phyloP scores from a whole-genome alignment of 1,284 basidiomycete genomes.

The Cutaneotrichosporon daszewskae region DNA sequence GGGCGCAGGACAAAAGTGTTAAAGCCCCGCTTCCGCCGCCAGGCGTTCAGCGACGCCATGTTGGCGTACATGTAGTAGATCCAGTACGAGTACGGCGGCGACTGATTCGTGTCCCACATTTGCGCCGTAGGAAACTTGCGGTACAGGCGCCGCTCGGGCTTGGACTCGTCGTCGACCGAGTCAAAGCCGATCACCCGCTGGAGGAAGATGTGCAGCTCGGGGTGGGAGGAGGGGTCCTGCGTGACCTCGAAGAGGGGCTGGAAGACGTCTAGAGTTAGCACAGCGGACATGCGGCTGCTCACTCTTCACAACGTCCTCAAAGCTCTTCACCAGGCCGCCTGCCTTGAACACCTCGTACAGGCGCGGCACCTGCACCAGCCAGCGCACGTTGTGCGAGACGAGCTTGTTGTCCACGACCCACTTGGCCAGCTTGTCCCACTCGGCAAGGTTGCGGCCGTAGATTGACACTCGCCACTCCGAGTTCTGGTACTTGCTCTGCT shows the following conservation, averaged over 20 bases:
- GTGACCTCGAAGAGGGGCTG: slow-evolving; percentile 94
- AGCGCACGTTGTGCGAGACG: slow-evolving; percentile 93
- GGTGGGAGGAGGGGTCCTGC: slow-evolving; percentile 79
- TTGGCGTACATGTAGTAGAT: slow-evolving; percentile 98
- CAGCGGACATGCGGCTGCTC: slow-evolving; percentile 39
- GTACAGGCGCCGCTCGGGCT: slow-evolving; percentile 83
- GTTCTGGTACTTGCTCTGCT: slow-evolving; percentile 98
- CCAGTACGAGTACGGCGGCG: slow-evolving; percentile 94
- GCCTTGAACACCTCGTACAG: slow-evolving; percentile 95
- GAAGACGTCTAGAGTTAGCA: slow-evolving; percentile 67
- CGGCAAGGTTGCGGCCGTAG: slow-evolving; percentile 68
- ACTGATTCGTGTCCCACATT: slow-evolving; percentile 82
- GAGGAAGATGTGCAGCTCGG: slow-evolving; percentile 90
- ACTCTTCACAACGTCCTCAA: slow-evolving; percentile 89
- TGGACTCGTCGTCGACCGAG: slow-evolving; percentile 96
- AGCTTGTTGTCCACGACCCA: slow-evolving; percentile 95
- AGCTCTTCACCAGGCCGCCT: slow-evolving; percentile 75
- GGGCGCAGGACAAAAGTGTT: slow-evolving; percentile 96
- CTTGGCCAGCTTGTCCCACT: slow-evolving; percentile 98
- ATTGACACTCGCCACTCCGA: slow-evolving; percentile 97
- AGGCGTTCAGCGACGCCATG: slow-evolving; percentile 88
- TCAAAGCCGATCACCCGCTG: slow-evolving; percentile 96
- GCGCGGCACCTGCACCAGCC: slow-evolving; percentile 94
- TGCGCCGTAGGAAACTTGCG: slow-evolving; percentile 93
- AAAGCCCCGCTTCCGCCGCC: slow-evolving; percentile 81